These are phyloP conservation scores for Cladorrhinum sp. DNA, from an alignment of 2,329 filamentous ascomycete genomes.

Conservation along the genomic window DNA sequence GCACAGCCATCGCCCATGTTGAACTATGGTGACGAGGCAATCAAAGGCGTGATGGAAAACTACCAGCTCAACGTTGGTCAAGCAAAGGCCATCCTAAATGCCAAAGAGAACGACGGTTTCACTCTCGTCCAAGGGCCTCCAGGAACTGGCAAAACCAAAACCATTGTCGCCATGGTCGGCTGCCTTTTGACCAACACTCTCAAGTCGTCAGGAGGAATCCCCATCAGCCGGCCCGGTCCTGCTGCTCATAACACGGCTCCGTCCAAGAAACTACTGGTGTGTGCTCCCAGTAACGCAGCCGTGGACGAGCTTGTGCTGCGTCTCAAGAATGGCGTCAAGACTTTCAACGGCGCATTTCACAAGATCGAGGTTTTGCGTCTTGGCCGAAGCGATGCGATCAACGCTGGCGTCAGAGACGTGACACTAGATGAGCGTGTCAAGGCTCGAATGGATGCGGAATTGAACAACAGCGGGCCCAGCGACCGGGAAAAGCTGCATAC, in stretches of 20 bases:
- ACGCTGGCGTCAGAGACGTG: constrained; percentile 81
- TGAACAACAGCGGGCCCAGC: constrained; percentile 54
- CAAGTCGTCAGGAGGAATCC: constrained; percentile 38
- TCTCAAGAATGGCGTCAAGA: constrained; percentile 83
- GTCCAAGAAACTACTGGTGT: constrained; percentile 86
- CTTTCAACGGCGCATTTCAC: constrained; percentile 65
- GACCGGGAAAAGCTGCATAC: constrained; percentile 59
- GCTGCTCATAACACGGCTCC: constrained; percentile 34
- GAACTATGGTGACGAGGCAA: constrained; percentile 70
- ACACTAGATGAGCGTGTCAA: constrained; percentile 91
- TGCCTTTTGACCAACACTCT: constrained; percentile 66
- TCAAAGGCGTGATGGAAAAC: constrained; percentile 66
- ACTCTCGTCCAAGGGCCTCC: constrained; percentile 94
- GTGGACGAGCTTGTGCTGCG: constrained; percentile 94
- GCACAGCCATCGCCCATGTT: constrained; percentile 88
- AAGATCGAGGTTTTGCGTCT: constrained; percentile 86
- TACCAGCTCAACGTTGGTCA: constrained; percentile 88
- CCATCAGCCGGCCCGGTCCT: constrained; percentile 42
- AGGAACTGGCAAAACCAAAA: constrained; percentile 97
- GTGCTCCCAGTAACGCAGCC: constrained; percentile 96
- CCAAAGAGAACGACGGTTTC: constrained; percentile 93
- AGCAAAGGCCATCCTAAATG: constrained; percentile 86
- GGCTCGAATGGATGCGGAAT: constrained; percentile 61
- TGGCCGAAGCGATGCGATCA: constrained; percentile 89
- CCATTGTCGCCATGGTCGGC: constrained; percentile 93